Evolutionary conservation across 2,329 filamentous ascomycete genomes (phyloP).

Genomic region (Arthrobotrys entomopaga): DNA sequence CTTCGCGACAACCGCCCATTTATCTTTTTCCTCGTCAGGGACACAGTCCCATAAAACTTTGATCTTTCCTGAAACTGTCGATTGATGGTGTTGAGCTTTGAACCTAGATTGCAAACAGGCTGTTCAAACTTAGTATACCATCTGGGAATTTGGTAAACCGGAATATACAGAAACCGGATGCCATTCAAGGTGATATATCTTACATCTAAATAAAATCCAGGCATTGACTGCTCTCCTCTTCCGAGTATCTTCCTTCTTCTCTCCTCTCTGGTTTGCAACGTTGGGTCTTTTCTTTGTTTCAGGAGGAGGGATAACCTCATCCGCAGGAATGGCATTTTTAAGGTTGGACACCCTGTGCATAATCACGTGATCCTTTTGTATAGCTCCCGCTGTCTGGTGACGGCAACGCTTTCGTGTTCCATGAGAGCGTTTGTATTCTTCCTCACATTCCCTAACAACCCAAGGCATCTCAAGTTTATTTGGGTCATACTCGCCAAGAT

Average conservation of each 20-base stretch:
- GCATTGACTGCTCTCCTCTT: conserved; percentile 31
- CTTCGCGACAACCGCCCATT: conserved; percentile 17
- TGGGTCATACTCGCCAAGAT: background rate
- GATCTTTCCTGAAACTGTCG: conserved; percentile 26
- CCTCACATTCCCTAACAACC: background rate
- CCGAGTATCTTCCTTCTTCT: background rate
- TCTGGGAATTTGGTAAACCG: too few relatives aligned
- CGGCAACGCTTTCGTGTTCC: background rate
- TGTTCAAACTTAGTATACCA: conserved; percentile 2
- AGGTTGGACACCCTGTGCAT: background rate
- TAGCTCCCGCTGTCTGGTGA: background rate
- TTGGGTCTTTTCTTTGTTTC: background rate
- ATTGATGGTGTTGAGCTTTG: conserved; percentile 20
- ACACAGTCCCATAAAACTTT: conserved; percentile 18
- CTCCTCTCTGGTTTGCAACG: background rate
- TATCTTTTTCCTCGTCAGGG: conserved; percentile 9
- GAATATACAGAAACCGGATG: background rate
- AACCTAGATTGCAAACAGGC: conserved; percentile 19
- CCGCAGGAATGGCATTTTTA: background rate
- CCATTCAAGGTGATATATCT: background rate
- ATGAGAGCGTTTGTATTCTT: too few relatives aligned
- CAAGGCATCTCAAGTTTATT: background rate
- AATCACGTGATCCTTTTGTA: background rate
- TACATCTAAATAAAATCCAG: conserved; percentile 34
- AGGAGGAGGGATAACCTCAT: background rate